Percentiles rank a stretch among this genome's conserved stretches.
phyloP scores from a whole-genome alignment of 202 grass and related monocot species.

The Eragrostis tef region DNA sequence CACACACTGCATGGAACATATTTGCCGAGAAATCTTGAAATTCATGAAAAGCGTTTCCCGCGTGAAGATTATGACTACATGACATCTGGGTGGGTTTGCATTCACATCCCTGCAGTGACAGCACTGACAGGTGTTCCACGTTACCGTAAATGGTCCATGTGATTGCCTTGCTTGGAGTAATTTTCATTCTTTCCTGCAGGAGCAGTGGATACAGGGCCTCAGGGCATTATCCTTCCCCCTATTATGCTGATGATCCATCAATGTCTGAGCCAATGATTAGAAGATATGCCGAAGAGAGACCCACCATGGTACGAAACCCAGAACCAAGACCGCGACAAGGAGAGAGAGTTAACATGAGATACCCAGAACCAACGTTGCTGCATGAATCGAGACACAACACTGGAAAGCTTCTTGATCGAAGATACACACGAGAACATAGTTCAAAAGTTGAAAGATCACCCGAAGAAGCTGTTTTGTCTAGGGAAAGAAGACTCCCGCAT shows the following conservation, averaged over 20 bases:
- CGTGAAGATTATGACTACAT: slow-evolving; percentile 53
- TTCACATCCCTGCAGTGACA: slow-evolving; percentile 13
- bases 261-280: slow-evolving; percentile 47
- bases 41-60: slow-evolving; percentile 32
- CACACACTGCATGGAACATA: slow-evolving; percentile 50
- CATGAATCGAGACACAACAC: slow-evolving; percentile 37
- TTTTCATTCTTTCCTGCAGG: slow-evolving; percentile 54
- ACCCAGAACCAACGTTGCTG: slow-evolving; percentile 34
- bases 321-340: slow-evolving; percentile 35
- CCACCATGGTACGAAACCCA: slow-evolving; percentile 12
- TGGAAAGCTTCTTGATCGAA: slow-evolving; percentile 46
- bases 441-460: slow-evolving; percentile 44
- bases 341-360: neutral
- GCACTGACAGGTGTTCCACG: neutral
- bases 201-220: slow-evolving; percentile 53
- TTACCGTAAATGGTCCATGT: slow-evolving; percentile 37
- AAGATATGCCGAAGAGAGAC: slow-evolving; percentile 53
- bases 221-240: slow-evolving; percentile 50
- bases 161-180: slow-evolving; percentile 19
- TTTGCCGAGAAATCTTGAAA: slow-evolving; percentile 49
- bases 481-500: slow-evolving; percentile 48
- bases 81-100: slow-evolving; percentile 41
- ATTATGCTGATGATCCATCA: slow-evolving; percentile 48
- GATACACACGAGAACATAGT: slow-evolving; percentile 43
- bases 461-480: slow-evolving; percentile 44